Evolutionary conservation across 106 monocot species (phyloP).

Genomic region (Chionographis japonica): DNA sequence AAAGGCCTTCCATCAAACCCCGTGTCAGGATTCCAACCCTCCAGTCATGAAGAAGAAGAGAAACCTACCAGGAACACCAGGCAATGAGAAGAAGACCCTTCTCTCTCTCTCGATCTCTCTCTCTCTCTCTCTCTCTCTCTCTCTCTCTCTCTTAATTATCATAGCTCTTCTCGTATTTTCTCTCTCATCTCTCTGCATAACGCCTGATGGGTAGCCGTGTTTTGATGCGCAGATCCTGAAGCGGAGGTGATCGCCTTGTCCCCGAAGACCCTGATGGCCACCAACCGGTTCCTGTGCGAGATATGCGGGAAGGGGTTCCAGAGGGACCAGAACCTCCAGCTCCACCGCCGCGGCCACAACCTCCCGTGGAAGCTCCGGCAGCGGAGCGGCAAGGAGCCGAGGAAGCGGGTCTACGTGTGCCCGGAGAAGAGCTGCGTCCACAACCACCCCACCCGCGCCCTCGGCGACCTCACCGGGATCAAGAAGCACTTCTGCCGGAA

Average conservation of each 20-base stretch:
- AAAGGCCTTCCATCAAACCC: slow-evolving; percentile 25
- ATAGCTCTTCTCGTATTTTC: not conserved
- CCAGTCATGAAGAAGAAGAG: slow-evolving; percentile 67
- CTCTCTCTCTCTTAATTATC: no score
- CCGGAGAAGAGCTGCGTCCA: slow-evolving; percentile 73
- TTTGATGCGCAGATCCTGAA: slow-evolving; percentile 44
- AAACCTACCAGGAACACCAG: slow-evolving; percentile 87
- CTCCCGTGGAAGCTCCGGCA: slow-evolving; percentile 78
- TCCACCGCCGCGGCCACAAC: slow-evolving; percentile 70
- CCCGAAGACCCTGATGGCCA: slow-evolving; percentile 57
- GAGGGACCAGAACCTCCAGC: slow-evolving; percentile 74
- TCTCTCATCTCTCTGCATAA: not conserved
- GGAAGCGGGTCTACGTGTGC: slow-evolving; percentile 77
- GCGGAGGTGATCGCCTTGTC: slow-evolving; percentile 75
- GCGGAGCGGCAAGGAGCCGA: slow-evolving; percentile 60
- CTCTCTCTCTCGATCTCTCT: not conserved
- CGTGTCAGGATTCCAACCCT: slow-evolving; percentile 23
- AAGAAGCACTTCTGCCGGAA: slow-evolving; percentile 82
- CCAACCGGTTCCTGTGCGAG: slow-evolving; percentile 75
- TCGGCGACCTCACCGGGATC: slow-evolving; percentile 74
- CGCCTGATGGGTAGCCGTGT: not conserved
- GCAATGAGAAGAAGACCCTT: not conserved
- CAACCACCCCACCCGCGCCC: slow-evolving; percentile 62
- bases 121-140: not conserved
- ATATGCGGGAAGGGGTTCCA: slow-evolving; percentile 82